Conservation (phyloP, 805 yeast genomes). For the Helenozyma rhizophorensis region DNA sequence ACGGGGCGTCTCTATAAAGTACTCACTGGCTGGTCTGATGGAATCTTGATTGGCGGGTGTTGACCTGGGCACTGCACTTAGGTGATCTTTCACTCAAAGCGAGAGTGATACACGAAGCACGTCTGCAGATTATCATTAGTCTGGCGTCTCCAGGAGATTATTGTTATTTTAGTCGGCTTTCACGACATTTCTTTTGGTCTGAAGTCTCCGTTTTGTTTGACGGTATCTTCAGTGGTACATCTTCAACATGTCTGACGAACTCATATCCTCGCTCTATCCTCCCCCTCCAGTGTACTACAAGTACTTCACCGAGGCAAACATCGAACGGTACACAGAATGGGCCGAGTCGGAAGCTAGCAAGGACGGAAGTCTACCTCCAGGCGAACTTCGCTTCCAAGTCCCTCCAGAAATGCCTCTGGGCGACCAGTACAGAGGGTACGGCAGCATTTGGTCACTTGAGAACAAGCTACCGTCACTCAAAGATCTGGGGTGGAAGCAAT, state of each 20-base stretch:
- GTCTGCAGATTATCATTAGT: too few species aligned
- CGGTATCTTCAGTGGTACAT: too few species aligned
- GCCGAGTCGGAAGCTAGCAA: constrained; percentile 3
- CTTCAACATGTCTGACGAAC: constrained; percentile 25
- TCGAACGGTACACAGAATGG: constrained; percentile 38
- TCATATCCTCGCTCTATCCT: constrained; percentile 74
- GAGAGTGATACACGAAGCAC: too few species aligned
- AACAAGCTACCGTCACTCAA: constrained; percentile 74
- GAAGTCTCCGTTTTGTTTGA: too few species aligned
- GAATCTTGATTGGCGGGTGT: too few species aligned
- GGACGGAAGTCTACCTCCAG: constrained; percentile 21
- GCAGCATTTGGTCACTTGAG: constrained; percentile 79
- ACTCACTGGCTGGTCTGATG: too few species aligned
- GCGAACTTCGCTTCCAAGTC: constrained; percentile 51
- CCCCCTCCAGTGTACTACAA: constrained; percentile 87
- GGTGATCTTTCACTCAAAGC: too few species aligned
- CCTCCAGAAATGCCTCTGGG: constrained; percentile 66
- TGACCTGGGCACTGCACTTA: too few species aligned
- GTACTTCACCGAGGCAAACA: constrained; percentile 67
- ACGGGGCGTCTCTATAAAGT: too few species aligned
- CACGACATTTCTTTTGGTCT: too few species aligned
- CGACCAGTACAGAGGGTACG: constrained; percentile 77
- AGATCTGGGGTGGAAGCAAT: constrained; percentile 72
- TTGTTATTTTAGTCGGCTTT: too few species aligned
- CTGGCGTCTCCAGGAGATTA: too few species aligned